Evolutionary conservation across 2,329 filamentous ascomycete genomes (phyloP).

Genomic region (Dothistroma pini): DNA sequence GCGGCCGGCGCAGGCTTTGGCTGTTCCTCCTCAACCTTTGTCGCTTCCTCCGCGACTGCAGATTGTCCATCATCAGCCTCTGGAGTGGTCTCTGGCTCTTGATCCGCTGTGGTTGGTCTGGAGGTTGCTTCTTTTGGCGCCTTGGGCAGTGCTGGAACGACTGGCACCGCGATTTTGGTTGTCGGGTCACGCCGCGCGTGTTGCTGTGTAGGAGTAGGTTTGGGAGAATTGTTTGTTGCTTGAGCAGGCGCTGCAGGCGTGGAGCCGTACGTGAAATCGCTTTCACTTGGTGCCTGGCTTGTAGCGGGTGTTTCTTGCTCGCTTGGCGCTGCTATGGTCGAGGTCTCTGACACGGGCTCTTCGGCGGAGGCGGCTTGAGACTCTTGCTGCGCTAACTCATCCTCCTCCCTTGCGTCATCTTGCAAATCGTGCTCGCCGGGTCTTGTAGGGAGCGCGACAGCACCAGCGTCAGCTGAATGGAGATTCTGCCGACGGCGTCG

Average conservation of each 20-base stretch:
- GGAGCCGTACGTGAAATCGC: slow-evolving; percentile 40
- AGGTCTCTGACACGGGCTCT: slow-evolving; percentile 40
- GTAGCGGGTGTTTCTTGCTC: slow-evolving; percentile 56
- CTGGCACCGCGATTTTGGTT: slow-evolving; percentile 49
- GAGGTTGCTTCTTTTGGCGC: slow-evolving; percentile 36
- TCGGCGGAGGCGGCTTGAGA: slow-evolving; percentile 19
- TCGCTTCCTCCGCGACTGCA: slow-evolving; percentile 14
- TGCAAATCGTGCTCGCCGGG: neutral
- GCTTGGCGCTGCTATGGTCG: slow-evolving; percentile 43
- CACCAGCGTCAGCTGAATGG: slow-evolving; percentile 36
- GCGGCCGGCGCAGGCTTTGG: slow-evolving; percentile 38
- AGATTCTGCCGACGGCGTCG: slow-evolving; percentile 43
- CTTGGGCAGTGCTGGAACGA: slow-evolving; percentile 50
- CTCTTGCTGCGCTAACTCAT: slow-evolving; percentile 18
- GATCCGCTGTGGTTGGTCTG: slow-evolving; percentile 37
- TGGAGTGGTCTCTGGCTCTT: slow-evolving; percentile 14
- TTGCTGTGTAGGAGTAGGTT: slow-evolving; percentile 30
- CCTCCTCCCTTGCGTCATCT: slow-evolving; percentile 36
- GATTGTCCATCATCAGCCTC: slow-evolving; percentile 11
- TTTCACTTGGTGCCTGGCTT: slow-evolving; percentile 56
- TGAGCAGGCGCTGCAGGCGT: slow-evolving; percentile 51
- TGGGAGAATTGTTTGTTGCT: slow-evolving; percentile 29
- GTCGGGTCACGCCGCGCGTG: slow-evolving; percentile 41
- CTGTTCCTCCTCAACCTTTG: slow-evolving; percentile 38
- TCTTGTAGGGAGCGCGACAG: slow-evolving; percentile 49